These are phyloP conservation scores for Ascochyta rabiei DNA, from an alignment of 2,329 filamentous ascomycete genomes.

Conservation along the genomic window DNA sequence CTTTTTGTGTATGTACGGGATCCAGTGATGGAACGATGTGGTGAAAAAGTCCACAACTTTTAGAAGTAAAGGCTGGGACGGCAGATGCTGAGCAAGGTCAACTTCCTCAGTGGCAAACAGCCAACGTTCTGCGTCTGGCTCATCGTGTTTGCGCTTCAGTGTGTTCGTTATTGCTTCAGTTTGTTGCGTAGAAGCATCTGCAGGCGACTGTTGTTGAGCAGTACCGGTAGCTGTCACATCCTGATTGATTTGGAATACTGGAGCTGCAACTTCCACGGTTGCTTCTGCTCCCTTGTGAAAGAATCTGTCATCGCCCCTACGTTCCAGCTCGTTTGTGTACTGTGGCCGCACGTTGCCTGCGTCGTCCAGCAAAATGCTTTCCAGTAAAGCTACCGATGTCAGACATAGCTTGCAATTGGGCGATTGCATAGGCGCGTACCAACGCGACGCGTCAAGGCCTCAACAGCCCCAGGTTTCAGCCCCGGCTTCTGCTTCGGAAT, in stretches of 20 bases:
- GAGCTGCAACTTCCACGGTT: not conserved
- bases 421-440: constrained; percentile 22
- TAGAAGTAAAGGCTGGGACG: constrained; percentile 31
- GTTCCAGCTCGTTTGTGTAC: constrained; percentile 20
- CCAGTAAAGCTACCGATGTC: constrained; percentile 34
- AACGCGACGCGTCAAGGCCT: constrained; percentile 42
- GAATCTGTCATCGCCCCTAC: not conserved
- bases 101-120: constrained; percentile 28
- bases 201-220: not conserved
- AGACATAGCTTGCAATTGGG: constrained; percentile 7
- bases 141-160: constrained; percentile 34
- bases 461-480: constrained; percentile 41
- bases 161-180: constrained; percentile 12
- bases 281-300: not conserved
- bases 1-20: constrained; percentile 42
- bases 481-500: constrained; percentile 44
- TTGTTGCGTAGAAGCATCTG: not conserved
- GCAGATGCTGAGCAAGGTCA: constrained; percentile 36
- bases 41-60: constrained; percentile 41
- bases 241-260: not conserved
- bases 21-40: constrained; percentile 44
- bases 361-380: constrained; percentile 39
- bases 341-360: constrained; percentile 31
- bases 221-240: not conserved
- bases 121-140: constrained; percentile 21